phyloP scores from a whole-genome alignment of 2,329 filamentous ascomycete genomes.

The Rutstroemia sp. region DNA sequence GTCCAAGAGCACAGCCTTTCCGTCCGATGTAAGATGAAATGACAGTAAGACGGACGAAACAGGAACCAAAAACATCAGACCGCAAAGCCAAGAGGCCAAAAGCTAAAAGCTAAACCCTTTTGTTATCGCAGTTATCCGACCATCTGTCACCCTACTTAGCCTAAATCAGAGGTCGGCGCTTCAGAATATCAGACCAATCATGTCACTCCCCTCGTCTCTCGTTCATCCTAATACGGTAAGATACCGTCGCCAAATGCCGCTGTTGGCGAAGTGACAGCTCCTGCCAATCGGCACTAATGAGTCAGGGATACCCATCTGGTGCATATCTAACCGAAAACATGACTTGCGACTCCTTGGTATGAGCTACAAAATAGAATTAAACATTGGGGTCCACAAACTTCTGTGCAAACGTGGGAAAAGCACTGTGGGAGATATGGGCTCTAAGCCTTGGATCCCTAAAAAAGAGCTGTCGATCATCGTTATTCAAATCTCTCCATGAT shows the following conservation, averaged over 20 bases:
- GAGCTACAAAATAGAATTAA: not conserved
- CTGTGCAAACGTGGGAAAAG: too few relatives aligned
- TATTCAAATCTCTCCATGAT: not conserved
- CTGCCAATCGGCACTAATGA: not conserved
- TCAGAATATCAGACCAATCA: not conserved
- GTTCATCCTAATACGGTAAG: not conserved
- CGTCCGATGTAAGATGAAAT: not conserved
- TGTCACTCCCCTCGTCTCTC: too few relatives aligned
- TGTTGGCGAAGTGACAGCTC: not conserved
- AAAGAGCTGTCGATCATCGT: not conserved
- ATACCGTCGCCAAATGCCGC: not conserved
- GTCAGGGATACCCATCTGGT: not conserved
- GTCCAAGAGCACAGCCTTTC: not conserved
- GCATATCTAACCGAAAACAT: not conserved
- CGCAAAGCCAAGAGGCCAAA: too few relatives aligned
- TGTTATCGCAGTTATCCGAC: not conserved
- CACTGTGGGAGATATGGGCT: not conserved
- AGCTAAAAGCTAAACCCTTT: not conserved
- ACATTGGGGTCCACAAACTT: not conserved
- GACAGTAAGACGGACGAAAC: not conserved
- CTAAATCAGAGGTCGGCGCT: not conserved
- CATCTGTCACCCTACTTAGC: not conserved
- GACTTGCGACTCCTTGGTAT: not conserved
- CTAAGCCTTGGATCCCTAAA: not conserved
- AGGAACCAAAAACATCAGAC: too few relatives aligned